Evolutionary conservation across 768 basidiomycete genomes (phyloP).

Genomic region (Pleurotus sapidus): DNA sequence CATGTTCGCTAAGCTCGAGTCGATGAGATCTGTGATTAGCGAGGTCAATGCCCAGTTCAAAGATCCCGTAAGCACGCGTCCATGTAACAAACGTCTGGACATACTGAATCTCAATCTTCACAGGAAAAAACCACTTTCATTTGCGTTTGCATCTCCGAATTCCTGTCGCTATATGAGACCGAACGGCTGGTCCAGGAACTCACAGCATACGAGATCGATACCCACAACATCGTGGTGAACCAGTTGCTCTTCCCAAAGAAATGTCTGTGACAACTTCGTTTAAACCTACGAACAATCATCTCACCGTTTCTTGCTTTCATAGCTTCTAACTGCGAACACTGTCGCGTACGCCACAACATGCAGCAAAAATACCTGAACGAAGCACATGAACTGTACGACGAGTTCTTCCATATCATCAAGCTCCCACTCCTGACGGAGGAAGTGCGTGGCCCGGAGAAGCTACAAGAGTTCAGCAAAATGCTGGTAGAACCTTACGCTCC

Average conservation of each 20-base stretch:
- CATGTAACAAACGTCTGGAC: too few relatives aligned
- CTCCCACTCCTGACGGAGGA: slow-evolving; percentile 95
- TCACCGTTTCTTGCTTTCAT: slow-evolving; percentile 7
- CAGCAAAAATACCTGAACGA: slow-evolving; percentile 97
- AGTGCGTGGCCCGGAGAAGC: slow-evolving; percentile 91
- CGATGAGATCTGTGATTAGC: slow-evolving; percentile 94
- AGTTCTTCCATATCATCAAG: slow-evolving; percentile 96
- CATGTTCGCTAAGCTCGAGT: slow-evolving; percentile 98
- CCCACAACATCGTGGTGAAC: slow-evolving; percentile 98
- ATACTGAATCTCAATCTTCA: background rate
- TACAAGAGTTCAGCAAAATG: slow-evolving; percentile 92
- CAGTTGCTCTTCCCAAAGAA: slow-evolving; percentile 93
- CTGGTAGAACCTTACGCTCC: slow-evolving; percentile 70
- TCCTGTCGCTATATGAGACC: slow-evolving; percentile 97
- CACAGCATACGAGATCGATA: slow-evolving; percentile 93
- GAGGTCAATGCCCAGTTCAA: slow-evolving; percentile 99
- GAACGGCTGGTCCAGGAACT: slow-evolving; percentile 97
- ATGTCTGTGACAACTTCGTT: slow-evolving; percentile 43
- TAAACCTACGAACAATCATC: background rate
- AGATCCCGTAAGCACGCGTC: slow-evolving; percentile 70
- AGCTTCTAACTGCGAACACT: slow-evolving; percentile 96
- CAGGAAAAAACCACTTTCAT: slow-evolving; percentile 99
- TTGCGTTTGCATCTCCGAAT: slow-evolving; percentile 98
- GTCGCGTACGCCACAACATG: slow-evolving; percentile 92
- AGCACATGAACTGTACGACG: slow-evolving; percentile 95